Percentiles rank a stretch among this genome's conserved stretches.
phyloP scores from a whole-genome alignment of 1,139 yeast species.

The Pichia sp. region DNA sequence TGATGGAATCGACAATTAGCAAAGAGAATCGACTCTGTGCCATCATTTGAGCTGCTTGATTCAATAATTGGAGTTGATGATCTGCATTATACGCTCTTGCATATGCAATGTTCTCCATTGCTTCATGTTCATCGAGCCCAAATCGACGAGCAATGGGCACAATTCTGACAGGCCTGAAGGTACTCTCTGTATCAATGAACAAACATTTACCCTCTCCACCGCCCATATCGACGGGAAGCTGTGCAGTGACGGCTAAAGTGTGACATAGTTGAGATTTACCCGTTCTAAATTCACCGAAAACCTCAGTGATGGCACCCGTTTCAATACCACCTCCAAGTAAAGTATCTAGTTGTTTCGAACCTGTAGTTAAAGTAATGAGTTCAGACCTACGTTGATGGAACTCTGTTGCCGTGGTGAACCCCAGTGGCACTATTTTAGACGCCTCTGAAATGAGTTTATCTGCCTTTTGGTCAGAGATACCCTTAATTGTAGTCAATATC shows the following conservation, averaged over 20 bases:
- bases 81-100: slow-evolving; percentile 98
- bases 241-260: slow-evolving; percentile 95
- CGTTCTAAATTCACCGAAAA: slow-evolving; percentile 96
- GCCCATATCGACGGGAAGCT: slow-evolving; percentile 93
- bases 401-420: slow-evolving; percentile 96
- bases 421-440: slow-evolving; percentile 84
- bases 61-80: slow-evolving; percentile 81
- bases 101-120: slow-evolving; percentile 92
- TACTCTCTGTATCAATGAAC: slow-evolving; percentile 95
- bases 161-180: slow-evolving; percentile 87
- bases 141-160: slow-evolving; percentile 87
- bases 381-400: slow-evolving; percentile 87
- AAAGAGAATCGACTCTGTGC: slow-evolving; percentile 78
- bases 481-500: slow-evolving; percentile 69
- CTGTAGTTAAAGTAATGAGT: slow-evolving; percentile 88
- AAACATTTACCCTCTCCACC: slow-evolving; percentile 99
- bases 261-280: slow-evolving; percentile 98
- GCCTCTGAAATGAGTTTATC: slow-evolving; percentile 80
- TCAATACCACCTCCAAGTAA: slow-evolving; percentile 95
- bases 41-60: slow-evolving; percentile 96
- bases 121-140: slow-evolving; percentile 91
- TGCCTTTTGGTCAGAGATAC: slow-evolving; percentile 94
- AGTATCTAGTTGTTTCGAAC: slow-evolving; percentile 90
- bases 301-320: slow-evolving; percentile 94
- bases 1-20: slow-evolving; percentile 88